A percentile compares a stretch with the other conserved stretches of the same genome.
These are phyloP conservation scores for Ocimum tenuiflorum DNA, from an alignment of 257 asterid species.

Conservation along the genomic window DNA sequence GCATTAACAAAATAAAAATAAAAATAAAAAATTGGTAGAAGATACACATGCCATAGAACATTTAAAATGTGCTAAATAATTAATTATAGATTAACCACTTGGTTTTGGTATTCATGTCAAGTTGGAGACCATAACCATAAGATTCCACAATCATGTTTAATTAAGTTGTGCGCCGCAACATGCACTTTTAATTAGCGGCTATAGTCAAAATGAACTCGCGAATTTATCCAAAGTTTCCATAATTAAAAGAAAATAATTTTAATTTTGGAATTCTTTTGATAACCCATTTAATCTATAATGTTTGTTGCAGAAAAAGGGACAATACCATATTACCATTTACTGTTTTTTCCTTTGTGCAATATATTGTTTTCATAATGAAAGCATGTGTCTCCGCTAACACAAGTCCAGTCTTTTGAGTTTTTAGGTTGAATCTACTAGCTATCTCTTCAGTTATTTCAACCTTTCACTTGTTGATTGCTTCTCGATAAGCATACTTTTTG, in stretches of 20 bases:
- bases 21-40: background rate
- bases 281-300: background rate
- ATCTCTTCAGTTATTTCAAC: too few relatives aligned
- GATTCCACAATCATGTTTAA: slow-evolving; percentile 1
- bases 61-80: background rate
- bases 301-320: background rate
- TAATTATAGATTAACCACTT: background rate
- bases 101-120: background rate
- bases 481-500: too few relatives aligned
- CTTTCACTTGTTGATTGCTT: too few relatives aligned
- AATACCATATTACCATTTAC: background rate
- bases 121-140: background rate
- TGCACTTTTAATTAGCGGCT: too few relatives aligned
- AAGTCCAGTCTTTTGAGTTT: too few relatives aligned
- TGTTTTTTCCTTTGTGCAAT: background rate
- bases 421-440: too few relatives aligned
- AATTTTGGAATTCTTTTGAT: background rate
- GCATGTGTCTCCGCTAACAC: too few relatives aligned
- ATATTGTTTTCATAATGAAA: too few relatives aligned
- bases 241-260: background rate
- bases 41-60: background rate
- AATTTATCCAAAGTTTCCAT: background rate
- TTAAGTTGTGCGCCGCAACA: slow-evolving; percentile 1
- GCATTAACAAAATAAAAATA: too few relatives aligned
- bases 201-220: background rate